These are phyloP conservation scores for Penicillium sp. DNA, from an alignment of 2,329 filamentous ascomycete species.

Conservation along the genomic window DNA sequence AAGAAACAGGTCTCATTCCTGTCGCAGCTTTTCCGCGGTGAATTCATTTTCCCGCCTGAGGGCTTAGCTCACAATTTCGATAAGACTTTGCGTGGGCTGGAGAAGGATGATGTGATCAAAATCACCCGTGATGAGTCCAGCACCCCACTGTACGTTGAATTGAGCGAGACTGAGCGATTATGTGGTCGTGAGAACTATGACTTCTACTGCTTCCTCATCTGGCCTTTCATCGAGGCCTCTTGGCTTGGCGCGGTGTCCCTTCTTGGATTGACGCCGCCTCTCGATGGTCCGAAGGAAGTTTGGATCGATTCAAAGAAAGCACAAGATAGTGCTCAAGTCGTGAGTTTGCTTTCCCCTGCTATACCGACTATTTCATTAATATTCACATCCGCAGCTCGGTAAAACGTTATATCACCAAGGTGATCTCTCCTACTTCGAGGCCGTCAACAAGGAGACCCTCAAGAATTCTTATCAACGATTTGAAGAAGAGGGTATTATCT, in stretches of 20 bases:
- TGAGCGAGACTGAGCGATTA: conserved; percentile 71
- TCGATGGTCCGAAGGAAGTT: conserved; percentile 55
- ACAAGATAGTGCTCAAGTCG: conserved; percentile 76
- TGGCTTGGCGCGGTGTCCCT: conserved; percentile 90
- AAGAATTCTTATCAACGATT: conserved; percentile 89
- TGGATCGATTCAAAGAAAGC: conserved; percentile 79
- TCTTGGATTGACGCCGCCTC: conserved; percentile 78
- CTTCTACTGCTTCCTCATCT: conserved; percentile 98
- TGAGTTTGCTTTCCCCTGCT: conserved; percentile 41
- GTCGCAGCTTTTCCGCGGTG: conserved; percentile 87
- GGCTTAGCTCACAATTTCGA: conserved; percentile 77
- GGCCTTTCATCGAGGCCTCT: conserved; percentile 93
- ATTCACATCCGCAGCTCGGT: conserved; percentile 60
- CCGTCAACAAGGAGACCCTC: conserved; percentile 95
- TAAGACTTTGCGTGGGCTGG: conserved; percentile 72
- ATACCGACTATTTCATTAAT: not conserved
- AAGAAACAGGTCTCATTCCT: conserved; percentile 81
- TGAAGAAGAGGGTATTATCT: conserved; percentile 84
- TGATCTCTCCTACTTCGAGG: conserved; percentile 94
- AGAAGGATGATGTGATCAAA: conserved; percentile 72
- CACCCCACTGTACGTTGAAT: conserved; percentile 64
- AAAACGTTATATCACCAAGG: conserved; percentile 98
- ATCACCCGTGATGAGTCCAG: conserved; percentile 57
- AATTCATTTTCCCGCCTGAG: conserved; percentile 94
- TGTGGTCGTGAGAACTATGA: conserved; percentile 91